A percentile compares a stretch with the other conserved stretches of the same genome.
These are phyloP conservation scores for Alternaria dauci DNA, from an alignment of 2,329 filamentous ascomycete species.

Conservation along the genomic window DNA sequence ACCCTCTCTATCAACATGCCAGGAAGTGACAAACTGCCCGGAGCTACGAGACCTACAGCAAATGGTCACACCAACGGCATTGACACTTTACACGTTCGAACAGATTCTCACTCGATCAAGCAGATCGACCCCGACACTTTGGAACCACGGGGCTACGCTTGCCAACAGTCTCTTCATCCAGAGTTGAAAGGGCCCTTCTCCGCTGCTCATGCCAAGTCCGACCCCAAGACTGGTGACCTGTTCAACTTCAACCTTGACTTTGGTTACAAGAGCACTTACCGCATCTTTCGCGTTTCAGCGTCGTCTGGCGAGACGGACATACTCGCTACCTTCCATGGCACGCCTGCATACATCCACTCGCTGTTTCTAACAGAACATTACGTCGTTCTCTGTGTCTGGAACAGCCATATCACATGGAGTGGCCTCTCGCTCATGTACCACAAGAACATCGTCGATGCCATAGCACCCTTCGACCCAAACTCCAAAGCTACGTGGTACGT, in stretches of 20 bases:
- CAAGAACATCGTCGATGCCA: constrained; percentile 72
- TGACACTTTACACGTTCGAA: constrained; percentile 66
- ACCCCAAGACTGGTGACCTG: constrained; percentile 75
- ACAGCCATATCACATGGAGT: constrained; percentile 64
- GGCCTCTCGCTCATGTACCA: constrained; percentile 71
- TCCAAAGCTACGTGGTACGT: constrained; percentile 75
- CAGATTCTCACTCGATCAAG: constrained; percentile 66
- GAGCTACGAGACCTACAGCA: constrained; percentile 17
- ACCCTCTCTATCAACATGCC: constrained; percentile 72
- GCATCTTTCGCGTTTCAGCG: constrained; percentile 72
- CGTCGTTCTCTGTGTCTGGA: constrained; percentile 77
- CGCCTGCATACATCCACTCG: constrained; percentile 81
- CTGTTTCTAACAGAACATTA: constrained; percentile 76
- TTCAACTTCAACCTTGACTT: constrained; percentile 84
- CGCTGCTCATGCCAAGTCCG: constrained; percentile 74
- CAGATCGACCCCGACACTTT: constrained; percentile 74
- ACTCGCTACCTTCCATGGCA: constrained; percentile 69
- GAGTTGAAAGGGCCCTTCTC: constrained; percentile 72
- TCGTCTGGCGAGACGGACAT: constrained; percentile 72
- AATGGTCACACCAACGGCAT: constrained; percentile 49
- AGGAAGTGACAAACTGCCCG: constrained; percentile 47
- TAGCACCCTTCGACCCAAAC: constrained; percentile 68
- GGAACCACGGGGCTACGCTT: constrained; percentile 72
- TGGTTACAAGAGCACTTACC: constrained; percentile 67
- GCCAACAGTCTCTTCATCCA: constrained; percentile 70